A percentile compares a stretch with the other conserved stretches of the same genome.
These are phyloP conservation scores for Andrographis paniculata DNA, from an alignment of 305 asterid genomes.

Conservation along the genomic window DNA sequence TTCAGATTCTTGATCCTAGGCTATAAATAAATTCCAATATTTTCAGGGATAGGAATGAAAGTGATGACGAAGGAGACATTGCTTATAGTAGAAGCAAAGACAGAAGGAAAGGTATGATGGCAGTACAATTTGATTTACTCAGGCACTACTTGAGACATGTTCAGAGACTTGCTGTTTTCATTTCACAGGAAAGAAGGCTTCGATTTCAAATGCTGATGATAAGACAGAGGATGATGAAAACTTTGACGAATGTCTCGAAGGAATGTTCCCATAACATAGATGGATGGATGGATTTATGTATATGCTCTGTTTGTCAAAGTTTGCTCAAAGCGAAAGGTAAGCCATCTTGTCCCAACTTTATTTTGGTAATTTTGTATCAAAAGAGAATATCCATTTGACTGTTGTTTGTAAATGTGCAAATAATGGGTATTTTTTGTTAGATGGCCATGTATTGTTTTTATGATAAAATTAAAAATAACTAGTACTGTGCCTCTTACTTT, in stretches of 20 bases:
- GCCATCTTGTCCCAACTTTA: too few species aligned
- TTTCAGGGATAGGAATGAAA: conserved; percentile 61
- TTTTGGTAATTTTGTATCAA: too few species aligned
- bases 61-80: conserved; percentile 40
- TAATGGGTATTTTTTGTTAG: too few species aligned
- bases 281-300: too few species aligned
- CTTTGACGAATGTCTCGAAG: conserved; percentile 76
- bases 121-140: conserved; percentile 10
- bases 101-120: conserved; percentile 50
- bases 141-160: neutral
- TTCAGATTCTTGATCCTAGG: conserved; percentile 5
- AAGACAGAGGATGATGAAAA: conserved; percentile 50
- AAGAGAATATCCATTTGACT: too few species aligned
- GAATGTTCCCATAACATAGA: conserved; percentile 69
- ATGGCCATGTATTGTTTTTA: too few species aligned
- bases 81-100: conserved; percentile 38
- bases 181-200: conserved; percentile 39
- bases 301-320: neutral
- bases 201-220: conserved; percentile 30
- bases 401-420: too few species aligned
- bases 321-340: too few species aligned
- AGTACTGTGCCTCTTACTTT: too few species aligned
- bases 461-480: too few species aligned
- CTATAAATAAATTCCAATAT: conserved; percentile 18
- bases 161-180: conserved; percentile 4